Base-by-base conservation (phyloP, 2,329 filamentous ascomycete genomes). In the Neopestalotiopsis sp. region DNA sequence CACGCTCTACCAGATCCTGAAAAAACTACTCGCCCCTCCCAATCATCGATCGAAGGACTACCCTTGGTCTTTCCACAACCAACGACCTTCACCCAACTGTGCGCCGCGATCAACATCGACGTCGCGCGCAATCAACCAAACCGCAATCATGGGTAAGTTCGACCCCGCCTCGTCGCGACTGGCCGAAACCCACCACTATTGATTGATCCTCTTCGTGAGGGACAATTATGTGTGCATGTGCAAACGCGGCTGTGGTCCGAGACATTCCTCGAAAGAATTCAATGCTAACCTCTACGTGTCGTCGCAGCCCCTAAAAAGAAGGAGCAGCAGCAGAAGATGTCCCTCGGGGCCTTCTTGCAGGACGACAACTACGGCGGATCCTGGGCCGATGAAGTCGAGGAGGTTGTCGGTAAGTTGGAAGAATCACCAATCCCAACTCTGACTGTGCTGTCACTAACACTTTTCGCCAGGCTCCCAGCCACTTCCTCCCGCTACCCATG, bases 361-460 rank as follows among this genome's bases (percentile, higher is more conserved):
- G 94, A 98, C 83, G 89, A 94, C 83, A 91, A 95, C 98, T 88
- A 84, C 73, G 87, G 85, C 75, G 94, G 95, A 79, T 98, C 96
- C 75, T 99, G 96, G 96, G 96, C 96, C 77, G 97, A 99, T 84
- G 96, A 99, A 81, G 97, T 99, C 85, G 96, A 99, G 83, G 94
- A 97, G 78, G 88, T 93, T 74, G 89, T 90, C 81, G 85, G 93
- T 95, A 88, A 86, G 91, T 85, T 69, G 6, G 93, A 95, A 88
- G 86, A 91, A 84, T 68, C 5, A 60, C 64, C 65, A 68, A 32
- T 61, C 65, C 57, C 68, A 62, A 75, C 76, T 71, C 17, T 66
- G 24, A 67, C 45, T 38, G 34, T 59, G 7, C 57, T 14, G 57
- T 30, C 64, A 4, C 12, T 60, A 57, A 40, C 70, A 30, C 9